A percentile compares a stretch with the other conserved stretches of the same genome.
Evolutionary conservation across 805 yeast species (phyloP).

Genomic region (Wickerhamiella occidentalis): DNA sequence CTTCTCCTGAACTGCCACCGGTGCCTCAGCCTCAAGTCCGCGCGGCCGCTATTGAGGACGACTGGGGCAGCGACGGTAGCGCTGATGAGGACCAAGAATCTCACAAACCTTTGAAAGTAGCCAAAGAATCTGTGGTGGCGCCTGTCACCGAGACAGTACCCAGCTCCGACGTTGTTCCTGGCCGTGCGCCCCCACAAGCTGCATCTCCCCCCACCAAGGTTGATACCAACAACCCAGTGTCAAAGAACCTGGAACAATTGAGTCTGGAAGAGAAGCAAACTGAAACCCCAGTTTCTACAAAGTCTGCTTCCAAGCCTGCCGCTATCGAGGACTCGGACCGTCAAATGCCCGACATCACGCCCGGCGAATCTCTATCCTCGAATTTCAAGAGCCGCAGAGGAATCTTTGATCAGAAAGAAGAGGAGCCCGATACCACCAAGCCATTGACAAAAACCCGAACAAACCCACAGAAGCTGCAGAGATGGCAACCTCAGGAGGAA

Average conservation of each 20-base stretch:
- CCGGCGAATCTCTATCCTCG: slow-evolving; percentile 2
- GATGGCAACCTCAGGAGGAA: slow-evolving; percentile 54
- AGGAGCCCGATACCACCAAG: slow-evolving; percentile 24
- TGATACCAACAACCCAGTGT: too few relatives aligned
- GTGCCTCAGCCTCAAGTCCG: slow-evolving; percentile 2
- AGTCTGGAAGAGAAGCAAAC: neutral
- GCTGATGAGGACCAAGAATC: slow-evolving; percentile 19
- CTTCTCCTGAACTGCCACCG: neutral
- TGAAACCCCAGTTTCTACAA: neutral
- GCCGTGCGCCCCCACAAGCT: neutral
- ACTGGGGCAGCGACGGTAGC: slow-evolving; percentile 19
- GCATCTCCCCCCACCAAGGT: neutral
- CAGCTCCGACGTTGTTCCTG: neutral
- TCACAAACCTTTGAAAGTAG: neutral
- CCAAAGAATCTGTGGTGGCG: neutral
- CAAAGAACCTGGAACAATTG: too few relatives aligned
- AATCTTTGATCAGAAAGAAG: slow-evolving; percentile 35
- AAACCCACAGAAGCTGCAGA: slow-evolving; percentile 30
- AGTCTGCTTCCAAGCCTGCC: neutral
- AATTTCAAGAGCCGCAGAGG: slow-evolving; percentile 38
- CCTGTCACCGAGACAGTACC: neutral
- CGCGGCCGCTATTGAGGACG: slow-evolving; percentile 16
- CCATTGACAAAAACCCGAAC: slow-evolving; percentile 15
- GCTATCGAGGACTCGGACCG: neutral
- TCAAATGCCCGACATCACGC: neutral